phyloP scores from a whole-genome alignment of 345 rosid genomes.

The Eutrema heterophyllum region DNA sequence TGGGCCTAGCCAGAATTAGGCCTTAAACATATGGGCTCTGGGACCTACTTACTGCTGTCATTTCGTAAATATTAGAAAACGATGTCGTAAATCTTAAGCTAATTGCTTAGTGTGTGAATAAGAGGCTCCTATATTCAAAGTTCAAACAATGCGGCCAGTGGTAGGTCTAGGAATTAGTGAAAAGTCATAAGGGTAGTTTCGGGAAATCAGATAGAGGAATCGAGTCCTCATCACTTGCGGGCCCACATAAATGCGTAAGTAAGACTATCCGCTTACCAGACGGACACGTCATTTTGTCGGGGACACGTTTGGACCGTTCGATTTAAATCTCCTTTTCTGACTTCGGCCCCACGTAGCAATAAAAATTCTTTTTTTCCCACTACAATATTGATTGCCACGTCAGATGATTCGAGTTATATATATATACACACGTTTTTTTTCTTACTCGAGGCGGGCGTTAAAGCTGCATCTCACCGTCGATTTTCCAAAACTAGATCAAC shows the following conservation, averaged over 20 bases:
- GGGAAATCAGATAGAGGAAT: background rate
- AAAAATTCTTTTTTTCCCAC: background rate
- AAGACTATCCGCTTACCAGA: slow-evolving; percentile 29
- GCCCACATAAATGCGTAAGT: slow-evolving; percentile 21
- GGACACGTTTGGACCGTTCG: slow-evolving; percentile 23
- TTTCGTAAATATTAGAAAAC: background rate
- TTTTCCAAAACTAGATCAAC: background rate
- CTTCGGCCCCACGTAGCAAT: slow-evolving; percentile 22
- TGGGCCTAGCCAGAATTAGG: background rate
- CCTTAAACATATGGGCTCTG: background rate
- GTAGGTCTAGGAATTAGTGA: background rate
- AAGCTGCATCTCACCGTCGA: slow-evolving; percentile 11
- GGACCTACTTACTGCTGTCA: background rate
- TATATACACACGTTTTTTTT: slow-evolving; percentile 20
- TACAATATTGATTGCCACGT: slow-evolving; percentile 27
- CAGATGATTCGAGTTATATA: slow-evolving; percentile 13
- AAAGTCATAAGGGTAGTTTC: slow-evolving; percentile 2
- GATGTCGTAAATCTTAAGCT: background rate
- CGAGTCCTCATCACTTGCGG: slow-evolving; percentile 27
- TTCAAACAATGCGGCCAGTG: slow-evolving; percentile 25
- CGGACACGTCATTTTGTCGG: slow-evolving; percentile 38
- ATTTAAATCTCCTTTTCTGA: slow-evolving; percentile 20
- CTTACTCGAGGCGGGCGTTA: slow-evolving; percentile 8
- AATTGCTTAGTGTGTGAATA: background rate
- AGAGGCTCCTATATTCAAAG: background rate